A percentile compares a stretch with the other conserved stretches of the same genome.
Evolutionary conservation across 2,329 filamentous ascomycete species (phyloP).

Genomic region (Ophiognomonia clavigignenti-juglandacearum): DNA sequence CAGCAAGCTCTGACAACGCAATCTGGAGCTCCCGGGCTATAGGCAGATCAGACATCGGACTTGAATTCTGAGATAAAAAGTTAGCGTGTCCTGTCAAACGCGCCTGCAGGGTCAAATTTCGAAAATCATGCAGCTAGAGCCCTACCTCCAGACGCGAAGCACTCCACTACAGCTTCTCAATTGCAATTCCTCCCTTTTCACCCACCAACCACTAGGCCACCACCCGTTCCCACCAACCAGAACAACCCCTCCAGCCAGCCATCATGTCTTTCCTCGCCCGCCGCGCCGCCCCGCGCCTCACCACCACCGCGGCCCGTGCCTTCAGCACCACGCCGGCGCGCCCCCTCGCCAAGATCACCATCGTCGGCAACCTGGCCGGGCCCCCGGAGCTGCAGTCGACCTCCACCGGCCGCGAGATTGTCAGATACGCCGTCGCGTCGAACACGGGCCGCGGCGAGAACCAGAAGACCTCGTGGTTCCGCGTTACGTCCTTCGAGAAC

Average conservation of each 20-base stretch:
- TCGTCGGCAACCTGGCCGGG: constrained; percentile 80
- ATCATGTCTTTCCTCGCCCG: constrained; percentile 21
- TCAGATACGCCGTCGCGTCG: constrained; percentile 74
- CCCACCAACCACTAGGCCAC: neutral
- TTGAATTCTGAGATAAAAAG: too few relatives aligned
- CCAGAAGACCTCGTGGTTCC: constrained; percentile 80
- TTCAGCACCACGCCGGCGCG: constrained; percentile 70
- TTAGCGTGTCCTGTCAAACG: too few relatives aligned
- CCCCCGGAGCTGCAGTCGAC: constrained; percentile 71
- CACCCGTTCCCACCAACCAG: neutral
- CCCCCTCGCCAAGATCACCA: constrained; percentile 71
- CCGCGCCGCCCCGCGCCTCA: constrained; percentile 25
- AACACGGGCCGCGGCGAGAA: constrained; percentile 63
- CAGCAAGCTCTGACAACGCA: too few relatives aligned
- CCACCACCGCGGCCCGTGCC: constrained; percentile 53
- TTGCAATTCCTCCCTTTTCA: neutral
- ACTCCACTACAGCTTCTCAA: too few relatives aligned
- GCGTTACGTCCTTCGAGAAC: constrained; percentile 64
- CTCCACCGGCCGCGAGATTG: constrained; percentile 64
- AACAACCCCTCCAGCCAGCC: neutral
- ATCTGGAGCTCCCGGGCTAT: too few relatives aligned
- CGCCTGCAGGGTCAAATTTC: too few relatives aligned
- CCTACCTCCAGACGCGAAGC: too few relatives aligned
- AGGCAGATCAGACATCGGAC: too few relatives aligned
- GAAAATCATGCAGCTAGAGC: too few relatives aligned